These are phyloP conservation scores for Triticum turgidum DNA, from an alignment of 176 grass and related monocot genomes.

Conservation along the genomic window DNA sequence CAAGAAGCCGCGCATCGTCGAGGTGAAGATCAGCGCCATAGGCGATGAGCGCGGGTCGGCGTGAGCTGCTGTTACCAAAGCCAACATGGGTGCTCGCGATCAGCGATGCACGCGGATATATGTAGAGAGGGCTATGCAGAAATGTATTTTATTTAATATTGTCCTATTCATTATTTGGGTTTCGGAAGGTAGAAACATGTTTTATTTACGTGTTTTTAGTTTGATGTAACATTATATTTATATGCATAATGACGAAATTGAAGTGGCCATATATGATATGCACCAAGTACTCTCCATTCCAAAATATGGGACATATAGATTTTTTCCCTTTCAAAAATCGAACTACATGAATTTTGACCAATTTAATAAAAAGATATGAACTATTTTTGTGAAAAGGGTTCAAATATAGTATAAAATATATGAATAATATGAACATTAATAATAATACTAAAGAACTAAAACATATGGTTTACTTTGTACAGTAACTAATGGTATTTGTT, in stretches of 20 bases:
- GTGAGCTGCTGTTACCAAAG: neutral
- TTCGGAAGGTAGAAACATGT: neutral
- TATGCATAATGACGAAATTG: neutral
- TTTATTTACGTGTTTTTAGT: neutral
- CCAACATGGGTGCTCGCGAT: no score
- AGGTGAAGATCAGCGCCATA: conserved; percentile 40
- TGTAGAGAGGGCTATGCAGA: no score
- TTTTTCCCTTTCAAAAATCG: neutral
- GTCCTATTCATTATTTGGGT: neutral
- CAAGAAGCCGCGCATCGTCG: conserved; percentile 54
- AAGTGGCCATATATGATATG: neutral
- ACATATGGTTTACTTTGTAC: no score
- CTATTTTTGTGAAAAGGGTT: no score
- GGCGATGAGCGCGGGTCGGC: neutral
- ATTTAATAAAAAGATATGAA: no score
- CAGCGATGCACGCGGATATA: no score
- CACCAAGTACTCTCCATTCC: neutral
- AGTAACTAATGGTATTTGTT: no score
- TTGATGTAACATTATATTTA: neutral
- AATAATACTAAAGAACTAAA: no score
- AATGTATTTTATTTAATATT: no score
- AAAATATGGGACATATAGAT: neutral
- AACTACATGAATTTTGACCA: no score
- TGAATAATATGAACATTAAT: no score
- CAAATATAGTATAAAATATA: no score